Percentiles rank a stretch among this genome's conserved stretches.
Conservation (phyloP, 192 early-diverging fungal species). For the Lobosporangium transversale region DNA sequence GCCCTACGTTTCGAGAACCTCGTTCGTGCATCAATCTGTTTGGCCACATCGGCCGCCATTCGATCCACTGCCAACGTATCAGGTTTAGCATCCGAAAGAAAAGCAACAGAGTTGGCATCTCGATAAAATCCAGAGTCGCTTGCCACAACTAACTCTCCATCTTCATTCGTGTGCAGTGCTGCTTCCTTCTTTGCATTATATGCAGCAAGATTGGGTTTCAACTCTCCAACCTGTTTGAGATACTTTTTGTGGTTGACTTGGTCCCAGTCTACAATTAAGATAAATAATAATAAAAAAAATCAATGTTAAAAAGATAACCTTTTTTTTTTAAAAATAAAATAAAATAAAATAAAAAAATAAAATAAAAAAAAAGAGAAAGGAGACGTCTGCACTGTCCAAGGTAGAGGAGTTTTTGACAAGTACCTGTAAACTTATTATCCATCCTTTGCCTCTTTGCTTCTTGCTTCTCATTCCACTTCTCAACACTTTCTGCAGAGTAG, state of each 20-base stretch:
- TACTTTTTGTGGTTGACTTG: constrained; percentile 94
- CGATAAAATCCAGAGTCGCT: constrained; percentile 65
- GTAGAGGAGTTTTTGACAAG: not conserved
- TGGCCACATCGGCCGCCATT: constrained; percentile 75
- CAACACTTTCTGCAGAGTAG: constrained; percentile 88
- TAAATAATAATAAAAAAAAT: constrained; percentile 1
- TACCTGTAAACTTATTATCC: constrained; percentile 87
- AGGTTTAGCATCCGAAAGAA: constrained; percentile 70
- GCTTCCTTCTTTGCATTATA: constrained; percentile 77
- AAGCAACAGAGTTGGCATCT: constrained; percentile 74
- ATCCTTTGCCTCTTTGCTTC: constrained; percentile 68
- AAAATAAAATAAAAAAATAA: too few relatives aligned
- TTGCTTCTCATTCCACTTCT: constrained; percentile 86
- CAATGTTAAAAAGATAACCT: constrained; percentile 3
- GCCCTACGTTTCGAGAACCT: constrained; percentile 72
- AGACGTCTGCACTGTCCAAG: too few relatives aligned
- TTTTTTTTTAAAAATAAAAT: too few relatives aligned
- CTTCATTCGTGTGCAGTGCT: constrained; percentile 50
- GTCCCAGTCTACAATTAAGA: constrained; percentile 66
- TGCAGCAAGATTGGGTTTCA: constrained; percentile 84
- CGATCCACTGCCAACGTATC: constrained; percentile 72
- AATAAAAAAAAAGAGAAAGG: too few relatives aligned
- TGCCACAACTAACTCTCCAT: constrained; percentile 51
- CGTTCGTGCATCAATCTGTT: constrained; percentile 74
- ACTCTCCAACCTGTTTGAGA: constrained; percentile 73